Conservation (phyloP, 768 basidiomycete genomes). For the Lentinus tigrinus region DNA sequence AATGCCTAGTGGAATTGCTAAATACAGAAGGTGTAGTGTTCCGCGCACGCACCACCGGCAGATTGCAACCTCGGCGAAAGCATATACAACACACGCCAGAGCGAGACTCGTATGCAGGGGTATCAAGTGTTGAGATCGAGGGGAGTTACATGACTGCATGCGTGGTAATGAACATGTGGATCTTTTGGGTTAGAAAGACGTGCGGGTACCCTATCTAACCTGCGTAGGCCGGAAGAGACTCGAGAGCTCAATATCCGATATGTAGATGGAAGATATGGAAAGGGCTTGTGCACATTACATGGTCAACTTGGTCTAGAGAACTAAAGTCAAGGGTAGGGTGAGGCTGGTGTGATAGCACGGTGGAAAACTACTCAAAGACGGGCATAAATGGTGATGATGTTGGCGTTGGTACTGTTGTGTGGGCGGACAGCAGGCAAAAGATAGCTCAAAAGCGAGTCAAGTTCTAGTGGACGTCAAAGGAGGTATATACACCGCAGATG, state of each 20-base stretch:
- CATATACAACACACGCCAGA: too few relatives aligned
- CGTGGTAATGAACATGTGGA: background rate
- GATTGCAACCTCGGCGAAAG: too few relatives aligned
- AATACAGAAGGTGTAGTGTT: too few relatives aligned
- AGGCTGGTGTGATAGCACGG: conserved; percentile 5
- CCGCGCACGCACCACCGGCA: too few relatives aligned
- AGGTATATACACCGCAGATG: conserved; percentile 13
- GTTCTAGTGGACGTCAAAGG: conserved; percentile 5
- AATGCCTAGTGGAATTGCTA: too few relatives aligned
- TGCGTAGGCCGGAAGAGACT: background rate
- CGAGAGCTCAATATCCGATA: background rate
- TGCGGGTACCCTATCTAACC: background rate
- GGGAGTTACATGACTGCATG: background rate
- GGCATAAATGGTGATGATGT: too few relatives aligned
- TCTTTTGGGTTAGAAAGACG: background rate
- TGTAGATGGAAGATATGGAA: background rate
- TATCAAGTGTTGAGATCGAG: background rate
- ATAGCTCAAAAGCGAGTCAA: background rate
- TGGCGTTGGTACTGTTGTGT: too few relatives aligned
- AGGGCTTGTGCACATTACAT: conserved; percentile 13
- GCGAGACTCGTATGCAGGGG: background rate
- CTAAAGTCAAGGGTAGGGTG: conserved; percentile 2
- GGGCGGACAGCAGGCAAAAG: background rate
- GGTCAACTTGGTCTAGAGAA: background rate
- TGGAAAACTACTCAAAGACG: background rate